phyloP scores from a whole-genome alignment of 23 red algal species.

The Chondrus crispus region DNA sequence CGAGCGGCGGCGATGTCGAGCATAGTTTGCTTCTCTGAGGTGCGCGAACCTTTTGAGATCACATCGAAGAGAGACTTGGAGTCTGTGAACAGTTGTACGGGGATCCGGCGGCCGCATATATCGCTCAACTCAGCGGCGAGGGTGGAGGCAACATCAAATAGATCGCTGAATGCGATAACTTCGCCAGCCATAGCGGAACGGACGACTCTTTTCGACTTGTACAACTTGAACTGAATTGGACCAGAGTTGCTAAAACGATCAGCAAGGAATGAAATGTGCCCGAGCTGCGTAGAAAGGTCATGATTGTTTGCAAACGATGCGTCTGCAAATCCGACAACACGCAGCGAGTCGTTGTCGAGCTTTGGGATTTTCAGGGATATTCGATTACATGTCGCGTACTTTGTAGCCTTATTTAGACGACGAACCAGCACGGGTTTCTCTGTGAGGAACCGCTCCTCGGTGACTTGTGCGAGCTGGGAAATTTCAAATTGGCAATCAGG shows the following conservation, averaged over 20 bases:
- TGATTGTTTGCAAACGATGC: slow-evolving; percentile 10
- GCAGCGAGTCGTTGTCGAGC: not conserved
- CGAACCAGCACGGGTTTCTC: not conserved
- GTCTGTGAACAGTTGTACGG: too few relatives aligned
- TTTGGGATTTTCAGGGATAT: not conserved
- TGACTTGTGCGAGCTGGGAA: not conserved
- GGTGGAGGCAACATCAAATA: not conserved
- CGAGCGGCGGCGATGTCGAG: too few relatives aligned
- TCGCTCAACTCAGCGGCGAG: not conserved
- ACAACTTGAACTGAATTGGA: slow-evolving; percentile 15
- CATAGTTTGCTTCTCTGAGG: too few relatives aligned
- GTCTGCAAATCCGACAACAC: slow-evolving; percentile 1
- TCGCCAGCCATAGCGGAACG: not conserved
- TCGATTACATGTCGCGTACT: not conserved
- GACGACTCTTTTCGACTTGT: not conserved
- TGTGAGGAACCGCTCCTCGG: not conserved
- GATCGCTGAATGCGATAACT: not conserved
- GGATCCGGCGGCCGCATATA: too few relatives aligned
- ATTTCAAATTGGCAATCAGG: not conserved
- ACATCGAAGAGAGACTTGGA: too few relatives aligned
- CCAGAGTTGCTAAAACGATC: not conserved
- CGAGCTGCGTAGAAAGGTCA: not conserved
- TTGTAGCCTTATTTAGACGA: not conserved
- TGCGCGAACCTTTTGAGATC: too few relatives aligned
- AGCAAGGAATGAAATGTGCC: not conserved